phyloP scores from a whole-genome alignment of 495 filamentous ascomycete species.

The Pseudoneurospora amorphoporcata region DNA sequence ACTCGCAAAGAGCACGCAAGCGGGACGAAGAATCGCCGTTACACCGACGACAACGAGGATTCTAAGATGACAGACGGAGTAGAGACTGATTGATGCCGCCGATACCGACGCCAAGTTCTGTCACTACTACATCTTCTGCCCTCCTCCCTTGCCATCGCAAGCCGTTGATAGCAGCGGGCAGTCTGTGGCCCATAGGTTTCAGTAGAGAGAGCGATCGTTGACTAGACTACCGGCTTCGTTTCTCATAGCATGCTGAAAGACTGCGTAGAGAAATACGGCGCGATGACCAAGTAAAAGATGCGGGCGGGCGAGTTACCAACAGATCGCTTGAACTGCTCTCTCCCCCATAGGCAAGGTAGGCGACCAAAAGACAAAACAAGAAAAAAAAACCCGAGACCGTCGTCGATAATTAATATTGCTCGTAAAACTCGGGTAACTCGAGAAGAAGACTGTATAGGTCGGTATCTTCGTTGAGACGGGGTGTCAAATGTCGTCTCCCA shows the following conservation, averaged over 20 bases:
- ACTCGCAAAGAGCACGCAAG: not conserved
- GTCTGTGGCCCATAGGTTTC: not conserved
- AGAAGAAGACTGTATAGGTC: too few relatives aligned
- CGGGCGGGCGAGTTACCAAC: too few relatives aligned
- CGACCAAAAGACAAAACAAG: too few relatives aligned
- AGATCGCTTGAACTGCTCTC: too few relatives aligned
- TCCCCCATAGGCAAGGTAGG: too few relatives aligned
- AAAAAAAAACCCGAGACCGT: too few relatives aligned
- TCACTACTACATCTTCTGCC: not conserved
- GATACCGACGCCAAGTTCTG: not conserved
- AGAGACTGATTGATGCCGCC: not conserved
- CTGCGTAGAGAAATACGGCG: not conserved
- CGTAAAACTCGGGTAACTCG: too few relatives aligned
- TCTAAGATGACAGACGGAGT: not conserved
- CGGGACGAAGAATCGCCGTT: not conserved
- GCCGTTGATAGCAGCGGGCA: not conserved
- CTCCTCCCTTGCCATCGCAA: not conserved
- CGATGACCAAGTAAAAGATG: not conserved
- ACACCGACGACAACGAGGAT: not conserved
- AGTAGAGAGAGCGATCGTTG: not conserved
- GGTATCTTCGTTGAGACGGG: too few relatives aligned
- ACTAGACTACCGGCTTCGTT: not conserved
- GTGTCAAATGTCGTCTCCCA: too few relatives aligned
- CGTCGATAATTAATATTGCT: too few relatives aligned
- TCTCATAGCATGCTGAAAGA: not conserved